Evolutionary conservation across 2,329 filamentous ascomycete species (phyloP).

Genomic region (Hirsutella thompsonii): DNA sequence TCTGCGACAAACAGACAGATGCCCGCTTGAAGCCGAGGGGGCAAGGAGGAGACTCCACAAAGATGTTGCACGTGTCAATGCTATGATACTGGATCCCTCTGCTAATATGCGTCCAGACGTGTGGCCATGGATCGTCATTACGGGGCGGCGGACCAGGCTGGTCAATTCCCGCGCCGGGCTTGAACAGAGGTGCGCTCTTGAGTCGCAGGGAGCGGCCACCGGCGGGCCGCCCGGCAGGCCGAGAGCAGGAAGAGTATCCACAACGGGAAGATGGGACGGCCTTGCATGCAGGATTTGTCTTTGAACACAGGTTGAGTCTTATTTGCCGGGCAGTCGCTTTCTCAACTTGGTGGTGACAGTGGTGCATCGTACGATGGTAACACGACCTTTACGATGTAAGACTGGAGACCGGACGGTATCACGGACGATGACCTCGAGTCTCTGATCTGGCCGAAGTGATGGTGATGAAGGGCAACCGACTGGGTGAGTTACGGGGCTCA

Average conservation of each 20-base stretch:
- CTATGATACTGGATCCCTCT: background rate
- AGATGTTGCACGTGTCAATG: too few species aligned
- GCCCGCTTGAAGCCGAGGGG: background rate
- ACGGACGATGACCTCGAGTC: too few species aligned
- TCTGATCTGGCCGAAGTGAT: too few species aligned
- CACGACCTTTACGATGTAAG: background rate
- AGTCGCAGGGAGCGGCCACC: background rate
- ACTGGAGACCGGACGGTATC: too few species aligned
- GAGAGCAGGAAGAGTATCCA: background rate
- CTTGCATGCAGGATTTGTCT: background rate
- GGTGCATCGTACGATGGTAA: background rate
- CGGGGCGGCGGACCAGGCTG: background rate
- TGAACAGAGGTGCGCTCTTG: background rate
- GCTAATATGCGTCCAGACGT: background rate
- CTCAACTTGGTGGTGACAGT: background rate
- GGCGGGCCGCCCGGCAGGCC: background rate
- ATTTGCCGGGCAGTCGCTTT: background rate
- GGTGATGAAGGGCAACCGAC: too few species aligned
- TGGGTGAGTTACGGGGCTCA: too few species aligned
- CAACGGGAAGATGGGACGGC: background rate
- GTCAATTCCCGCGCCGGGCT: background rate
- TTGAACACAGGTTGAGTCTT: background rate
- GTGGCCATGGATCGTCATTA: background rate
- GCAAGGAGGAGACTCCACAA: too few species aligned
- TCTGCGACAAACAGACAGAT: background rate